Base-by-base conservation (phyloP, 225 moss, liverwort and hornwort species). In the Anthoceros angustus region DNA sequence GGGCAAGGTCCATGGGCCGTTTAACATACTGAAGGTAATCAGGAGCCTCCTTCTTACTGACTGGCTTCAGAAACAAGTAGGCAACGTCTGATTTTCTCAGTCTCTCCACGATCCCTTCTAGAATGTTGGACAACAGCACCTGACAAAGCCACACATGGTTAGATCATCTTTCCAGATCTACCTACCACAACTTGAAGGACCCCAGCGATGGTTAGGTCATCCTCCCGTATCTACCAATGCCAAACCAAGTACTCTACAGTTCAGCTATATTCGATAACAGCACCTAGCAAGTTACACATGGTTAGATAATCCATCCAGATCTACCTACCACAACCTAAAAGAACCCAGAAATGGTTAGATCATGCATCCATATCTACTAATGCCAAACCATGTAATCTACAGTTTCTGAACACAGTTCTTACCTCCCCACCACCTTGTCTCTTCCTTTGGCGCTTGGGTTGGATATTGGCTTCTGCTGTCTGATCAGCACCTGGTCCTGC, bases 21-120 rank as follows among this genome's bases (percentile, higher is more conserved):
- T 92, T 86, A 0, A 98, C 84, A 45, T 72, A 80, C 26, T 78
- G 76, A 45, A 86, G 76, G 65, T 98, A 98, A 71, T 98, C 98
- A 55, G 98, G 98, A 25, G 98, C 98, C n/a, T 98, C 92, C 70
- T 92, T 98, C 79, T 92, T 98, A 5, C 88, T 80, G 24, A 98
- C 98, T 63, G 98, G 98, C 78, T 92, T 92, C 20, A 82, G 72
- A 77, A 98, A 98, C 63, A 98, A 83, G 72, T 84, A 91, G 24
- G 98, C 78, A 42, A 89, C 87, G 21, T 87, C 84, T 45, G 98
- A 80, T 25, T 63, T 79, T 68, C 80, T 82, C 66, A 98, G 70
- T 21, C 38, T 78, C 67, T 87, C 85, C 14, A 98, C 72, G 61
- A 98, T 84, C n/a, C 70, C 65, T 74, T 87, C 98, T 63, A 98